These are phyloP conservation scores for Mortierella hygrophila DNA, from an alignment of 192 early-diverging fungal genomes.

Conservation along the genomic window DNA sequence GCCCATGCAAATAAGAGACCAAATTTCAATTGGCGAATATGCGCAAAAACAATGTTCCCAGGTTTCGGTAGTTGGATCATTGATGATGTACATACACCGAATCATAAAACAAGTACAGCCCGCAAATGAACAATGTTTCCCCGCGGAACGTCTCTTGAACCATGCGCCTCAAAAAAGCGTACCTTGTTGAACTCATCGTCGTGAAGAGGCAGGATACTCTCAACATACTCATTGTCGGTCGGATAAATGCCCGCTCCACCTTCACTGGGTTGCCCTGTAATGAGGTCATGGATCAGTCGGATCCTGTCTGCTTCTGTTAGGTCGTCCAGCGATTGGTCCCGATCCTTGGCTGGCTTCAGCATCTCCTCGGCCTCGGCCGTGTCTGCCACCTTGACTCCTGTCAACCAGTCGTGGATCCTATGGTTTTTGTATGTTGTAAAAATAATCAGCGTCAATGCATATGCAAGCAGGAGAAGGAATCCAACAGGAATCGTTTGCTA, in stretches of 20 bases:
- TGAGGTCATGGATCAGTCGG: constrained; percentile 71
- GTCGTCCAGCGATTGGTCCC: constrained; percentile 33
- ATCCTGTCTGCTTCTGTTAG: constrained; percentile 67
- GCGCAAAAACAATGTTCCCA: constrained; percentile 31
- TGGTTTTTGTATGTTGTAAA: not conserved
- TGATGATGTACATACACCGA: no score
- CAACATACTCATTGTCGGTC: constrained; percentile 63
- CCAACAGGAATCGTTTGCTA: no score
- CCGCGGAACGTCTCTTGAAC: not conserved
- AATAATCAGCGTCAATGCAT: no score
- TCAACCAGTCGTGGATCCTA: constrained; percentile 78
- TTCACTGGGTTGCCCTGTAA: constrained; percentile 66
- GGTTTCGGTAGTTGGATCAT: not conserved
- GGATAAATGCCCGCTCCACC: constrained; percentile 74
- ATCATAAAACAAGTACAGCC: no score
- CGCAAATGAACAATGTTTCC: not conserved
- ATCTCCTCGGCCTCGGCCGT: constrained; percentile 28
- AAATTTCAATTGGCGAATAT: not conserved
- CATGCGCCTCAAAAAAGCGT: not conserved
- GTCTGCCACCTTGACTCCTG: constrained; percentile 70
- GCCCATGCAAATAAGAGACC: not conserved
- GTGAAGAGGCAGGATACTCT: constrained; percentile 82
- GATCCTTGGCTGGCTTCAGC: constrained; percentile 23
- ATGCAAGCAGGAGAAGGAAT: no score
- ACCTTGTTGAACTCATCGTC: constrained; percentile 83